Evolutionary conservation across 176 grass and related monocot species (phyloP), one percentile per base, ranked within the genome.

Genomic region (Zea luxurians): DNA sequence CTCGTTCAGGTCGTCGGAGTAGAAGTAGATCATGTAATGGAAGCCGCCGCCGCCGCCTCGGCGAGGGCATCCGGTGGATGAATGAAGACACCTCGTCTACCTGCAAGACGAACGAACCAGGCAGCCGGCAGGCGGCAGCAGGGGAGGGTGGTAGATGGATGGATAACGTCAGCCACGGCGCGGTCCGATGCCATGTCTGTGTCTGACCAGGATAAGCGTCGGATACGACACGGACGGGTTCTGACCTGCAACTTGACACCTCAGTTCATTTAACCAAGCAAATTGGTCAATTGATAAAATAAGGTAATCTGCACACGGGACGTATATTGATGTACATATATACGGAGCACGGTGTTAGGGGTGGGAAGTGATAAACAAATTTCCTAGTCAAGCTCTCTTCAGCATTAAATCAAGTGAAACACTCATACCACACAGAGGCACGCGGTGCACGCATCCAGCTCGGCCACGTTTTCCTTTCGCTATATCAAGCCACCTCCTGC

Each of bases 171-270:
- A 15, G 40, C n/a, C 17, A 41, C 10, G 36, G 79, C 69, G 16
- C 47, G 10, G 47, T 44, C 41, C 40, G 68, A 17, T 37, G 80
- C 80, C 80, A 88, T 68, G 70, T 46, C 70, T 54, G 63, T 11
- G 65, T 88, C 52, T 84, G 86, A 83, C 81, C 71, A 11, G 81
- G 81, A 84, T 80, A 37, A 63, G 70, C 76, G 81, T 75, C 62
- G 64, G 86, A 80, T 59, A 60, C 66, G 43, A 17, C 82, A 59
- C 10, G 8, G 44, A 65, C 20, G 17, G 67, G 10, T 7, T 78
- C 75, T 52, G 75, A 78, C 61, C 27, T 12, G 60, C 75, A 77
- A 77, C 74, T 55, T 40, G 48, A 6, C 13, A 10, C 16, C 9
- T 15, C 21, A 49, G 36, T 71, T 16, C 21, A 8, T 36, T 71